Evolutionary conservation across 202 grass and related monocot species (phyloP), one percentile per base, ranked within the genome.

Genomic region (Panicum hallii): DNA sequence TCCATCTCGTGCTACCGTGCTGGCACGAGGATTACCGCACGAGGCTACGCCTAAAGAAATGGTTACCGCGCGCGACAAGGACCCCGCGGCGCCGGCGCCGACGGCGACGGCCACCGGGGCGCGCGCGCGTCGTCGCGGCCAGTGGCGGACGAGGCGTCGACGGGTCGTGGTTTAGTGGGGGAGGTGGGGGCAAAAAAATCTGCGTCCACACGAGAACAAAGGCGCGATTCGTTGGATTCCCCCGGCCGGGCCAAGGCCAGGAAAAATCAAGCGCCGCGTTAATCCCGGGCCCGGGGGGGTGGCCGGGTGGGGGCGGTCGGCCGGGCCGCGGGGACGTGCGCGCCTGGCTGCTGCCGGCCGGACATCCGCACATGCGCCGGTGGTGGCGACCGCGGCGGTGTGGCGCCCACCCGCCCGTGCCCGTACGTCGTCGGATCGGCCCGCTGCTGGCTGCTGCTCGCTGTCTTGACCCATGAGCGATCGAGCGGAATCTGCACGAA

Each of bases 171-270:
- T 38, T 4, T 38, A 38, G 36, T 38, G n/a, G 13, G 13, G 0
- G 9, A 5, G 1, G 23, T 38, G 58, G 3, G 0, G 23, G 2
- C 3, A 13, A 49, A 38, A 84, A 75, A 72, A 34, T 72, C 55
- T 28, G 17, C 74, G 74, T 83, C 73, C 80, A 34, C 72, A 63
- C 64, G 53, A 40, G 70, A 75, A 80, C 50, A 78, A 43, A 40
- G 28, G 53, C 30, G 42, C 7, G 75, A 79, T 58, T 42, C 54
- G 67, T 15, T 38, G 46, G 80, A 42, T 28, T 23, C 77, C 45
- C 30, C 43, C 48, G 4, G 5, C 43, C 36, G 36, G 17, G 32
- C 5, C 38, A 16, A 32, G 22, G 20, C 30, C 32, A 75, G 23
- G 11, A 45, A 67, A 26, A 10, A n/a, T 40, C 38, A 44, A 23